Base-by-base conservation (phyloP, 2,329 filamentous ascomycete genomes). In the Calonectria multiphialidica region DNA sequence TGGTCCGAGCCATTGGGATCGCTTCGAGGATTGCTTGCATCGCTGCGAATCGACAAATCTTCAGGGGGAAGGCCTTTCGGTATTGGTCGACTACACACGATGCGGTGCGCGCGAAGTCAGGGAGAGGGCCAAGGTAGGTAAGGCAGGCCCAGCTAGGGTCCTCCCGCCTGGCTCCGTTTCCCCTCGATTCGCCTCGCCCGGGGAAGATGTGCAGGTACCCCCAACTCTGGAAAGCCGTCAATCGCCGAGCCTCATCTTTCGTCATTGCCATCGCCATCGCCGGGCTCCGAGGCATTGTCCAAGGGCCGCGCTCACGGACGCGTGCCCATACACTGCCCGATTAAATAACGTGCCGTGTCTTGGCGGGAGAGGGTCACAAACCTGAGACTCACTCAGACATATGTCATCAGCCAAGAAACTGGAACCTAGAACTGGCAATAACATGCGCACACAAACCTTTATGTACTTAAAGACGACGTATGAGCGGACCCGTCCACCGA, bases 1-100 rank as follows among this genome's bases (percentile, higher is more conserved):
- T 65, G 67, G 49, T 62, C 57, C 57, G 40, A 45, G 57, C 57
- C 40, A 45, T 45, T 62, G 57, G 53, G 57, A 62, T 62, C 57
- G 57, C 57, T 42, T 62, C 25, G 37, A 45, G 57, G 25, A 62
- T 62, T 62, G 37, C 37, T 62, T 62, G 57, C 40, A 44, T 62
- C 25, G 40, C 40, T 37, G 25, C 40, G 57, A 62, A 62, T 44
- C 53, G 53, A 59, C 21, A 59, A 40, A 40, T 59, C 21, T 37
- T 37, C 53, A 59, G 53, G 53, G 53, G 53, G 53, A 59, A 40
- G 53, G 33, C n/a, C 35, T 33, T 59, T 40, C 23, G 23, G 37
- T 30, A 59, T 59, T 59, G 53, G 53, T 33, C 33, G 16, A 33
- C 53, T 59, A 16, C 33, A 40, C 33, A n/a, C 21, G 21, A 59